A percentile compares a stretch with the other conserved stretches of the same genome.
These are phyloP conservation scores for Eruca vesicaria DNA, from an alignment of 441 rosid genomes.

Conservation along the genomic window DNA sequence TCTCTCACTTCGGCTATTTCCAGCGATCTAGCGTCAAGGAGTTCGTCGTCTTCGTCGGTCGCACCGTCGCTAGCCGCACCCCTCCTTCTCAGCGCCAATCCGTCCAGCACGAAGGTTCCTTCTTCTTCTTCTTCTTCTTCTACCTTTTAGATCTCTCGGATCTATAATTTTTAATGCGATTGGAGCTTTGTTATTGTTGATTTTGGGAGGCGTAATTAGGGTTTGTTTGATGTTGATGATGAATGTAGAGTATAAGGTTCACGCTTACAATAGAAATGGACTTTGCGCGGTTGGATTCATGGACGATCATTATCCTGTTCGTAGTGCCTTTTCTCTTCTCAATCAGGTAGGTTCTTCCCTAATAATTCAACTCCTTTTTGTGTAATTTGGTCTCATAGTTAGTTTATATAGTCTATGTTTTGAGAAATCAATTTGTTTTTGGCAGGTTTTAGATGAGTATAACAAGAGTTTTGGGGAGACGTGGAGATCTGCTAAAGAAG, in stretches of 20 bases:
- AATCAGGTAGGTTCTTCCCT: no score
- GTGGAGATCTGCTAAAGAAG: conserved; percentile 67
- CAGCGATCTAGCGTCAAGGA: conserved; percentile 89
- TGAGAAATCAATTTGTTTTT: neutral
- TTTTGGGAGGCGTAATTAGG: conserved; percentile 25
- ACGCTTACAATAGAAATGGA: conserved; percentile 79
- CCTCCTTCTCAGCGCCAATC: conserved; percentile 86
- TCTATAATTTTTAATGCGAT: conserved; percentile 14
- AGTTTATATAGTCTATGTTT: neutral
- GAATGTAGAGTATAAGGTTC: conserved; percentile 81
- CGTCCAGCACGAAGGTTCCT: conserved; percentile 85
- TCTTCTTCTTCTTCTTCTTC: conserved; percentile 11
- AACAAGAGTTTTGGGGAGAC: conserved; percentile 87
- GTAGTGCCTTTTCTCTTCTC: conserved; percentile 90
- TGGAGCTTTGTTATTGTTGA: neutral
- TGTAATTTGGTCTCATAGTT: neutral
- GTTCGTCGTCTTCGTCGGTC: conserved; percentile 81
- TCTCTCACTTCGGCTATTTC: conserved; percentile 90
- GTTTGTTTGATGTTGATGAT: neutral
- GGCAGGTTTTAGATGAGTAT: conserved; percentile 88
- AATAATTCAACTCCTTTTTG: neutral
- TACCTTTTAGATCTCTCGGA: neutral
- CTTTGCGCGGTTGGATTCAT: conserved; percentile 84
- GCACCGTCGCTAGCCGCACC: conserved; percentile 88
- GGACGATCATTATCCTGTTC: conserved; percentile 95